Conservation (phyloP, 1,284 basidiomycete species). For the Pholiota adiposa region DNA sequence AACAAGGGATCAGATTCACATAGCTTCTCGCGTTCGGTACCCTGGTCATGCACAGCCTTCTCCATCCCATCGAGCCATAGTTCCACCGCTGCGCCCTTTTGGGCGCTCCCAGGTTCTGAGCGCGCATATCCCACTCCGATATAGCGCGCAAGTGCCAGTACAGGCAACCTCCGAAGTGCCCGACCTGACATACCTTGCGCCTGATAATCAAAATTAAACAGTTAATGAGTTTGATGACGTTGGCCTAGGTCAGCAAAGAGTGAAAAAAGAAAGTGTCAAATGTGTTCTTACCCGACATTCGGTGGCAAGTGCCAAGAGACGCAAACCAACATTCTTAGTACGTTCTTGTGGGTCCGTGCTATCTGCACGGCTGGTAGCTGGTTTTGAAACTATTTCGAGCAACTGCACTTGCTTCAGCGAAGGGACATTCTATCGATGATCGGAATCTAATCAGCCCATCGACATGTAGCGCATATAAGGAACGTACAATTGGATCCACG, state of each 20-base stretch:
- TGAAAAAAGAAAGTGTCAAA: neutral
- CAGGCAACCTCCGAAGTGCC: conserved; percentile 86
- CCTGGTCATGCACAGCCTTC: conserved; percentile 64
- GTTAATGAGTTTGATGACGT: neutral
- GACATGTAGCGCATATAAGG: neutral
- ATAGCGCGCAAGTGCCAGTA: conserved; percentile 87
- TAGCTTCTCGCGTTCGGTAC: conserved; percentile 47
- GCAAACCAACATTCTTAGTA: conserved; percentile 56
- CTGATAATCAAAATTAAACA: conserved; percentile 35
- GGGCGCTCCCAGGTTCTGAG: neutral
- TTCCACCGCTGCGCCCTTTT: conserved; percentile 48
- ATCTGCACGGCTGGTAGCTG: conserved; percentile 23
- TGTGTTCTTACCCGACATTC: conserved; percentile 70
- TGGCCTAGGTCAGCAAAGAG: neutral
- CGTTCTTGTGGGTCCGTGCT: conserved; percentile 44
- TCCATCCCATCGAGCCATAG: conserved; percentile 82
- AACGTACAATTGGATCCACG: conserved; percentile 58
- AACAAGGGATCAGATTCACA: conserved; percentile 1
- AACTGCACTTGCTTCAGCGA: conserved; percentile 62
- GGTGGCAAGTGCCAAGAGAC: conserved; percentile 69
- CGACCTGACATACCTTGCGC: conserved; percentile 87
- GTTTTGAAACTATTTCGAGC: conserved; percentile 49
- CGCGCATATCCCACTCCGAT: conserved; percentile 53
- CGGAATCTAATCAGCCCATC: neutral
- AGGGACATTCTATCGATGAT: conserved; percentile 57